A percentile compares a stretch with the other conserved stretches of the same genome.
Evolutionary conservation across 257 asterid genomes (phyloP).

Genomic region (Scutellaria galericulata): DNA sequence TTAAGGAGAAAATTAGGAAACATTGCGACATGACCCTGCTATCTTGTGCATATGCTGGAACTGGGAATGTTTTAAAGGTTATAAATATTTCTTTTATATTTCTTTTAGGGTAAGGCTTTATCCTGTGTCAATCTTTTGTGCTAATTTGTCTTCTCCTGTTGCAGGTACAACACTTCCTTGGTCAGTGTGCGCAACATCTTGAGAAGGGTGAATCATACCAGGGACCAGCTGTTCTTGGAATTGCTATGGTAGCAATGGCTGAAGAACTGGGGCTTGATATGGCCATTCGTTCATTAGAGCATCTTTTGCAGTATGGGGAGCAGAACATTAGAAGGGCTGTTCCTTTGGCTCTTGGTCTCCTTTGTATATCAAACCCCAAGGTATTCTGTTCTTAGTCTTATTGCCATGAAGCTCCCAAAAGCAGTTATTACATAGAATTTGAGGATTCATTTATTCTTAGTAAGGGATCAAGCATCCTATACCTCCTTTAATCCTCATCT

Average conservation of each 20-base stretch:
- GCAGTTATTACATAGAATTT: neutral
- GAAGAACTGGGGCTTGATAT: slow-evolving; percentile 95
- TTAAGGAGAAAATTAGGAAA: slow-evolving; percentile 76
- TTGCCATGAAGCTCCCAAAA: neutral
- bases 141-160: slow-evolving; percentile 36
- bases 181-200: slow-evolving; percentile 91
- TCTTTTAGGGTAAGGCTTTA: neutral
- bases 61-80: slow-evolving; percentile 96
- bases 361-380: slow-evolving; percentile 96
- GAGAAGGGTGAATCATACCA: slow-evolving; percentile 87
- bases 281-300: slow-evolving; percentile 97
- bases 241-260: slow-evolving; percentile 98
- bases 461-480: neutral
- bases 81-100: slow-evolving; percentile 17
- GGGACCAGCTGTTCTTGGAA: slow-evolving; percentile 97
- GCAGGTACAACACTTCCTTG: slow-evolving; percentile 93
- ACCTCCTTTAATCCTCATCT: neutral
- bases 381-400: slow-evolving; percentile 36
- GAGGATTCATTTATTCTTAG: slow-evolving; percentile 1
- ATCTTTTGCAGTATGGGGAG: slow-evolving; percentile 93
- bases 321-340: slow-evolving; percentile 88
- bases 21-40: slow-evolving; percentile 89
- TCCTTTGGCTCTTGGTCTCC: slow-evolving; percentile 93
- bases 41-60: slow-evolving; percentile 98
- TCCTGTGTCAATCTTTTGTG: slow-evolving; percentile 2